These are phyloP conservation scores for Usnea hakonensis DNA, from an alignment of 495 filamentous ascomycete species.

Conservation along the genomic window DNA sequence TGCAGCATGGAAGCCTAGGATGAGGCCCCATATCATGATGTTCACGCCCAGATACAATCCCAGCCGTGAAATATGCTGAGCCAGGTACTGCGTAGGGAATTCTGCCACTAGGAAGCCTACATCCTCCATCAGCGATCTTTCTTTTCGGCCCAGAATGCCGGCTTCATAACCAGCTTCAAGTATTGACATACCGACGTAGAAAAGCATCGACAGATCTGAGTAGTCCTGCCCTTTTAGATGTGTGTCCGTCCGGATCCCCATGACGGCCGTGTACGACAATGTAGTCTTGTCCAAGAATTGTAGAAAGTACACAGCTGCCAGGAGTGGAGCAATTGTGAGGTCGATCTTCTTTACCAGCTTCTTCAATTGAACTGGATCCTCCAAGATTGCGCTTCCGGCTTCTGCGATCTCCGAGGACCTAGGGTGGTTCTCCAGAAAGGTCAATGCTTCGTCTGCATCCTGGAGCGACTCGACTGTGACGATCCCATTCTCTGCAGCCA, in stretches of 20 bases:
- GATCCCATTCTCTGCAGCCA: neutral
- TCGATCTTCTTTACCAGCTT: slow-evolving; percentile 36
- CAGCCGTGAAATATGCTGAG: slow-evolving; percentile 17
- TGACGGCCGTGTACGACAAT: slow-evolving; percentile 61
- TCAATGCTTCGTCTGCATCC: slow-evolving; percentile 29
- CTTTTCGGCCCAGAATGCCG: neutral
- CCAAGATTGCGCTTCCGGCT: slow-evolving; percentile 27
- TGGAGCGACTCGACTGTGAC: slow-evolving; percentile 18
- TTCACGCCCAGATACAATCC: slow-evolving; percentile 48
- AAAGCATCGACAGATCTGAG: slow-evolving; percentile 25
- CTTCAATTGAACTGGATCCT: slow-evolving; percentile 23
- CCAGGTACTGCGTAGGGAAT: slow-evolving; percentile 25
- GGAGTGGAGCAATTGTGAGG: slow-evolving; percentile 41
- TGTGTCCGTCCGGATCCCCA: slow-evolving; percentile 54
- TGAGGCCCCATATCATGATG: slow-evolving; percentile 52
- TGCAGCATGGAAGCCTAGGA: slow-evolving; percentile 51
- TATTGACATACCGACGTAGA: slow-evolving; percentile 22
- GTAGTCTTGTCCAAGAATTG: slow-evolving; percentile 70
- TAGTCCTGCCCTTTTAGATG: slow-evolving; percentile 43
- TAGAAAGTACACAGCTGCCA: slow-evolving; percentile 56
- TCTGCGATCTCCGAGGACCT: slow-evolving; percentile 22
- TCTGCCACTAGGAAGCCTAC: slow-evolving; percentile 25
- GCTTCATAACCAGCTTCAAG: neutral
- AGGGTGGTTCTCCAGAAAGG: slow-evolving; percentile 28
- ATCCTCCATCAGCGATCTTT: neutral